These are phyloP conservation scores for Eutypa lata DNA, from an alignment of 2,329 filamentous ascomycete species.

Conservation along the genomic window DNA sequence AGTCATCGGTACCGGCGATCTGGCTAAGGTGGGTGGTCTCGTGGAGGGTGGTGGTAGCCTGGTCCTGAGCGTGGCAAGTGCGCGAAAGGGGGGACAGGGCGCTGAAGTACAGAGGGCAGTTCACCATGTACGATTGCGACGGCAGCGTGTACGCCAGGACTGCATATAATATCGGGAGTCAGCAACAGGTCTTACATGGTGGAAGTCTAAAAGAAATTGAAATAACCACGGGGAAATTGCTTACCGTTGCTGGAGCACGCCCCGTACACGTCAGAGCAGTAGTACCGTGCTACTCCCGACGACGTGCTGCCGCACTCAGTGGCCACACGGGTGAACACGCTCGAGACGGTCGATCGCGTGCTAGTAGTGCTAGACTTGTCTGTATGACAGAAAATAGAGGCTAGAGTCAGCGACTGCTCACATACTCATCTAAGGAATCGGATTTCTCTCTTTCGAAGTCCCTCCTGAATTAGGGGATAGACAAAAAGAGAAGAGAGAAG, in stretches of 20 bases:
- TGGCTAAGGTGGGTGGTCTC: slow-evolving; percentile 62
- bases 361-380: slow-evolving; percentile 52
- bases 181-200: too few species aligned
- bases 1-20: slow-evolving; percentile 57
- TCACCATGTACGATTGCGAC: slow-evolving; percentile 51
- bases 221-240: too few species aligned
- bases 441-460: too few species aligned
- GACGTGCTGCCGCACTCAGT: slow-evolving; percentile 51
- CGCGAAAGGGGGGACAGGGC: slow-evolving; percentile 45
- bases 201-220: too few species aligned
- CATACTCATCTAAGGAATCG: too few species aligned
- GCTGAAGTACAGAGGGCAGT: slow-evolving; percentile 60
- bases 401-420: too few species aligned
- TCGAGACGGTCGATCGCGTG: slow-evolving; percentile 47
- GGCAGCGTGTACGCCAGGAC: slow-evolving; percentile 59
- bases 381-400: too few species aligned
- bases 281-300: slow-evolving; percentile 47
- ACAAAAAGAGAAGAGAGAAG: neutral
- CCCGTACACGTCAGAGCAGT: slow-evolving; percentile 56
- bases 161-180: too few species aligned
- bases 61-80: slow-evolving; percentile 62
- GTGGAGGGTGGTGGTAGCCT: slow-evolving; percentile 62
- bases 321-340: slow-evolving; percentile 49
- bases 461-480: too few species aligned
- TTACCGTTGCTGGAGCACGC: slow-evolving; percentile 41